Evolutionary conservation across 2,329 filamentous ascomycete genomes (phyloP).

Genomic region (Aspergillus hortae): DNA sequence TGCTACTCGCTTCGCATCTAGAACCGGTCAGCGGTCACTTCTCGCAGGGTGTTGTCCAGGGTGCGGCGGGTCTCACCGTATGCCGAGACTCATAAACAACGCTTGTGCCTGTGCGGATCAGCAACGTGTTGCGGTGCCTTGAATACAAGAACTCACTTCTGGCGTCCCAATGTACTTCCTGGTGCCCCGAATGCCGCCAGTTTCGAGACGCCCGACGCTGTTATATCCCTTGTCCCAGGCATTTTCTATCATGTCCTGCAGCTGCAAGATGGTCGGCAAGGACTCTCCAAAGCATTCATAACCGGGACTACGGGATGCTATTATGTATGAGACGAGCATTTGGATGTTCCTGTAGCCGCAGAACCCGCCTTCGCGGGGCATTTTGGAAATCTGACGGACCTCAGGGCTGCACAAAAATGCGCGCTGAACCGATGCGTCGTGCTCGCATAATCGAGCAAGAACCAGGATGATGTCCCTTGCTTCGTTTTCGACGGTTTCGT

Average conservation of each 20-base stretch:
- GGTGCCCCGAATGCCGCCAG: constrained; percentile 80
- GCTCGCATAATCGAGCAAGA: constrained; percentile 60
- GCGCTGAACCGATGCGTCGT: constrained; percentile 61
- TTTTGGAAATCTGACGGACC: constrained; percentile 76
- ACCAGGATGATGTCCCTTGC: constrained; percentile 57
- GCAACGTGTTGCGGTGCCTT: constrained; percentile 5
- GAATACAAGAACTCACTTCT: constrained; percentile 56
- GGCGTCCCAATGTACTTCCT: constrained; percentile 94
- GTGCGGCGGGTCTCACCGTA: constrained; percentile 50
- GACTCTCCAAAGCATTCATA: constrained; percentile 56
- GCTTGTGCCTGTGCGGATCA: constrained; percentile 63
- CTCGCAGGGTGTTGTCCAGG: background rate
- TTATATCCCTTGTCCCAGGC: constrained; percentile 89
- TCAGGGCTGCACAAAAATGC: constrained; percentile 77
- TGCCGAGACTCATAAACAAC: constrained; percentile 66
- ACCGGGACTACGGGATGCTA: constrained; percentile 55
- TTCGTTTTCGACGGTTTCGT: constrained; percentile 47
- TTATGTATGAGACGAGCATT: constrained; percentile 79
- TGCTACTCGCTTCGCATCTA: constrained; percentile 60
- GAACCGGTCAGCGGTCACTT: constrained; percentile 8
- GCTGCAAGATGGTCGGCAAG: constrained; percentile 72
- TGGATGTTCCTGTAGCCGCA: constrained; percentile 96
- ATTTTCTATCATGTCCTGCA: constrained; percentile 81
- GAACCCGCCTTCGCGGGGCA: constrained; percentile 80
- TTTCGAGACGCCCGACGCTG: constrained; percentile 68